These are phyloP conservation scores for Helicocarpus griseus DNA, from an alignment of 2,329 filamentous ascomycete genomes.

Conservation along the genomic window DNA sequence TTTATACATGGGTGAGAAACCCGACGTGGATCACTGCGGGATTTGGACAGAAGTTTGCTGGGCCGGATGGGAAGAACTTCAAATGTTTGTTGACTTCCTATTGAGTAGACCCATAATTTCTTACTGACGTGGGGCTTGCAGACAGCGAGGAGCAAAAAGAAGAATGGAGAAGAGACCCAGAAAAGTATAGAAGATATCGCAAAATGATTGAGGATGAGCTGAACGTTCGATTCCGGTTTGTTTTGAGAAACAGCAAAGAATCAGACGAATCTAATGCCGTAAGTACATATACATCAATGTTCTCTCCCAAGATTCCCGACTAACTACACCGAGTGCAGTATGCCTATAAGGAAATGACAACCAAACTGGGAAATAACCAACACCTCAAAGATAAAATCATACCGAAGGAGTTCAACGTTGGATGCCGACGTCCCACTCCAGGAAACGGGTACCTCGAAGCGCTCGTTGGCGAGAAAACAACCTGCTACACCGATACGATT, in stretches of 20 bases:
- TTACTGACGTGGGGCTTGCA: background rate
- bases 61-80: constrained; percentile 10
- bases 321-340: constrained; percentile 2
- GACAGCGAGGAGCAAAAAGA: constrained; percentile 21
- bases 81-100: constrained; percentile 5
- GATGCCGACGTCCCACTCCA: constrained; percentile 30
- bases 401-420: constrained; percentile 21
- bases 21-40: constrained; percentile 25
- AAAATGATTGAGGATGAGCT: constrained; percentile 24
- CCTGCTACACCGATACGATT: constrained; percentile 10
- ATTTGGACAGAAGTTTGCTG: constrained; percentile 16
- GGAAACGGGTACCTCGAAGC: constrained; percentile 29
- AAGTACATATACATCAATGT: background rate
- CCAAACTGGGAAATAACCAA: constrained; percentile 9
- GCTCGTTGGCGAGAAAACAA: constrained; percentile 14
- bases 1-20: constrained; percentile 23
- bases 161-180: constrained; percentile 16
- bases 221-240: constrained; percentile 16
- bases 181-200: constrained; percentile 22
- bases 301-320: background rate
- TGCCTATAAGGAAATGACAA: constrained; percentile 10
- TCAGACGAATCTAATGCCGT: constrained; percentile 11
- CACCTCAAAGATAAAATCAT: constrained; percentile 12
- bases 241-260: constrained; percentile 12
- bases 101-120: too few species aligned